These are phyloP conservation scores for Sporormia fimetaria DNA, from an alignment of 495 filamentous ascomycete species.

Conservation along the genomic window DNA sequence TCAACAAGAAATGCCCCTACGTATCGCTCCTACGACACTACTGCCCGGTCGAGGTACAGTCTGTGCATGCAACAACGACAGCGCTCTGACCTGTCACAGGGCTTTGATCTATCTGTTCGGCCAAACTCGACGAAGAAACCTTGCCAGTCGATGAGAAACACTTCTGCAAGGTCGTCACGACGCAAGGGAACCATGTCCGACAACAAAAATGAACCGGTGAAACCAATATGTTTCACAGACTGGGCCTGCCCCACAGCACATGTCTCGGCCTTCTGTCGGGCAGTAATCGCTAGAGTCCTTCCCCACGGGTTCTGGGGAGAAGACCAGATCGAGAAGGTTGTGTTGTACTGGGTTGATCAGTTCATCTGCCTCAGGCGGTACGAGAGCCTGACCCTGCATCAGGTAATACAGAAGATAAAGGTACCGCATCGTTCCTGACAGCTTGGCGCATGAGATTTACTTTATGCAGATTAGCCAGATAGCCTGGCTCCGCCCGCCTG, in stretches of 20 bases:
- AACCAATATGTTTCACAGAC: constrained; percentile 43
- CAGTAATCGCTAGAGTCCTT: constrained; percentile 61
- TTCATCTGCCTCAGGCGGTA: constrained; percentile 71
- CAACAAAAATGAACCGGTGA: constrained; percentile 5
- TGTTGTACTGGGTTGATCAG: constrained; percentile 57
- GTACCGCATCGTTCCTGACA: constrained; percentile 35
- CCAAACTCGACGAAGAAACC: constrained; percentile 21
- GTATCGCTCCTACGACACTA: constrained; percentile 63
- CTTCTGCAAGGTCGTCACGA: constrained; percentile 3
- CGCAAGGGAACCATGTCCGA: constrained; percentile 6
- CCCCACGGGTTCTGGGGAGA: constrained; percentile 66
- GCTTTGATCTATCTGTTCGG: constrained; percentile 16
- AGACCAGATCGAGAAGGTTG: constrained; percentile 46
- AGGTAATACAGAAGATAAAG: constrained; percentile 65
- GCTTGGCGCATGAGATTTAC: constrained; percentile 11
- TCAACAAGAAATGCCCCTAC: constrained; percentile 68
- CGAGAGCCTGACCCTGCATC: constrained; percentile 69
- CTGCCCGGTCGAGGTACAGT: constrained; percentile 49
- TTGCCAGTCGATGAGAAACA: constrained; percentile 13
- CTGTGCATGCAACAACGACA: background rate
- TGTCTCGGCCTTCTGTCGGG: constrained; percentile 81
- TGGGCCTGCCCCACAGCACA: constrained; percentile 57
- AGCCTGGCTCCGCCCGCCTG: constrained; percentile 57
- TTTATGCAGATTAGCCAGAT: constrained; percentile 35
- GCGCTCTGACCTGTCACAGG: constrained; percentile 16